Conservation (phyloP, 306 rosid species). For the Acacia acuminata region DNA sequence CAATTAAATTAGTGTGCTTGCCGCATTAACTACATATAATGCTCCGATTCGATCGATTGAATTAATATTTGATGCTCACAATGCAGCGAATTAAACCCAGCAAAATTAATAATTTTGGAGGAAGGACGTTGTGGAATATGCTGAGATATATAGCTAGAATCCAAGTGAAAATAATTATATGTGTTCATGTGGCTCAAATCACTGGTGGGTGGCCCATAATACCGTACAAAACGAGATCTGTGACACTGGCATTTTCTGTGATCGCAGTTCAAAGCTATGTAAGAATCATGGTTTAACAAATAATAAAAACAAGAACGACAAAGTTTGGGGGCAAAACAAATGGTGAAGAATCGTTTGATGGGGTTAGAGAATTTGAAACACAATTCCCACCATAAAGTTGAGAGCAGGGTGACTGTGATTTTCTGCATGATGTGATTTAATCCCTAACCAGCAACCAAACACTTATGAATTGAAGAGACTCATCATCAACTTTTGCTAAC, state of each 20-base stretch:
- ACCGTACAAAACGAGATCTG: not conserved
- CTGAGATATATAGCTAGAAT: not conserved
- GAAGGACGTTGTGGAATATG: not conserved
- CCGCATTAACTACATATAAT: slow-evolving; percentile 46
- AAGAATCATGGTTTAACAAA: not conserved
- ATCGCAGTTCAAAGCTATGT: not conserved
- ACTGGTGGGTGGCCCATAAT: not conserved
- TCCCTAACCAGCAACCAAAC: slow-evolving; percentile 22
- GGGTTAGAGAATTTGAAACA: slow-evolving; percentile 35
- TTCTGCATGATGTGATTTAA: slow-evolving; percentile 28
- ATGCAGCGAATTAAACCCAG: not conserved
- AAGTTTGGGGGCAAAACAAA: not conserved
- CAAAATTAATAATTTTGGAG: not conserved
- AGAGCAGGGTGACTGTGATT: not conserved
- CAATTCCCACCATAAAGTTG: slow-evolving; percentile 1
- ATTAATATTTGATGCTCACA: not conserved
- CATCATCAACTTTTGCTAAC: slow-evolving; percentile 25
- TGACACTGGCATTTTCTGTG: not conserved
- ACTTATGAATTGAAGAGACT: slow-evolving; percentile 34
- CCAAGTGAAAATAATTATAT: not conserved
- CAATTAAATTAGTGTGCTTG: slow-evolving; percentile 51
- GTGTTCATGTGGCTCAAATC: not conserved
- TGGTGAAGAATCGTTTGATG: slow-evolving; percentile 31
- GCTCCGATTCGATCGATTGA: slow-evolving; percentile 40
- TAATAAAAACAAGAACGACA: not conserved